Conservation (phyloP, 106 monocot genomes). For the Dendrobium catenatum region DNA sequence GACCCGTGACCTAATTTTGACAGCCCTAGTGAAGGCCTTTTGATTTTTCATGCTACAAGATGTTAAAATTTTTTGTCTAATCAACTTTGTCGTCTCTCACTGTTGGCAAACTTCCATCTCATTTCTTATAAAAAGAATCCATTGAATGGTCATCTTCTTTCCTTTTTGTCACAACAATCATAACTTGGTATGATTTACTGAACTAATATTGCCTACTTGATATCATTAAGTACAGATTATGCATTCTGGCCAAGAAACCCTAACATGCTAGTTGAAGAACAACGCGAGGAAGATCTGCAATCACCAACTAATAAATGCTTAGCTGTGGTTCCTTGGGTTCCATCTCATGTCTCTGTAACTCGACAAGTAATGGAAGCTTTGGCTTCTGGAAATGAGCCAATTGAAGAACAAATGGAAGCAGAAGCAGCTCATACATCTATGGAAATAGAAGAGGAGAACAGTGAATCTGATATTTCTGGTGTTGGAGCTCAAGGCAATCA, state of each 20-base stretch:
- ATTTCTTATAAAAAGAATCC: not conserved
- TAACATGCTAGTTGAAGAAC: not conserved
- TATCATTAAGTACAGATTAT: not conserved
- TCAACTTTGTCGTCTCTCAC: not conserved
- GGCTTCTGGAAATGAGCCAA: not conserved
- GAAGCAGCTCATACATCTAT: not conserved
- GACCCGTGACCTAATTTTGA: no score
- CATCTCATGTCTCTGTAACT: not conserved
- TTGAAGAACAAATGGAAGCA: conserved; percentile 1
- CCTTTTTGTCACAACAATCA: no score
- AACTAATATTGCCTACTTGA: not conserved
- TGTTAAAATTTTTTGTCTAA: not conserved
- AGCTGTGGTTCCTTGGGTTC: conserved; percentile 1
- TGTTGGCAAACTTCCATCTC: not conserved
- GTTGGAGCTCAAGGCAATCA: not conserved
- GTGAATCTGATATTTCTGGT: not conserved
- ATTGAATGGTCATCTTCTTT: no score
- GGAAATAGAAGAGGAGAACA: not conserved
- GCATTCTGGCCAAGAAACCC: not conserved
- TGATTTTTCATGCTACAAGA: no score
- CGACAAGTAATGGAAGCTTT: not conserved
- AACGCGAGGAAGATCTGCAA: not conserved
- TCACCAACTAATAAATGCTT: not conserved
- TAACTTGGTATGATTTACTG: not conserved
- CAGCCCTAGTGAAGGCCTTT: no score